A percentile compares a stretch with the other conserved stretches of the same genome.
Conservation (phyloP, 345 rosid genomes). For the Citrus maxima region DNA sequence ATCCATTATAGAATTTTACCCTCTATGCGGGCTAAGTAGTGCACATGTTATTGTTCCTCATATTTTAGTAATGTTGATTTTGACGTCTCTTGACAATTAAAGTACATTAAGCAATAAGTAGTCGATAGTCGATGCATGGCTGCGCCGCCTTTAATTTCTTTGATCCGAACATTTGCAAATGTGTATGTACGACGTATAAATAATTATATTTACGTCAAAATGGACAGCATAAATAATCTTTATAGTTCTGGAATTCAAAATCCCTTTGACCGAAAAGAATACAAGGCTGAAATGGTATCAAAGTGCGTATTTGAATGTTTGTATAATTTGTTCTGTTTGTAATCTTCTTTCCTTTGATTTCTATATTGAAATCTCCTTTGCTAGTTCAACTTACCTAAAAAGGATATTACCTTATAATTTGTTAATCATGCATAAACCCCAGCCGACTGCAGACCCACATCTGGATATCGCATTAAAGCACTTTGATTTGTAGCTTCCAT, state of each 20-base stretch:
- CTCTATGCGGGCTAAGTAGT: not conserved
- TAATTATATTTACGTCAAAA: not conserved
- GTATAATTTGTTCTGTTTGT: not conserved
- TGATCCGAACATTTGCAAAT: not conserved
- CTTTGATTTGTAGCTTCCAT: slow-evolving; percentile 18
- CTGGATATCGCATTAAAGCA: not conserved
- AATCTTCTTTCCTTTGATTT: not conserved
- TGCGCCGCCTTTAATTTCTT: slow-evolving; percentile 3
- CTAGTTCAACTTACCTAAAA: not conserved
- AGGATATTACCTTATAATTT: not conserved
- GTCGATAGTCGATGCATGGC: not conserved
- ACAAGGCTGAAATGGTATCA: not conserved
- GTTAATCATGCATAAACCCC: not conserved
- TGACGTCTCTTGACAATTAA: not conserved
- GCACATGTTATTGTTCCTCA: not conserved
- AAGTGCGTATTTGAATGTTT: not conserved
- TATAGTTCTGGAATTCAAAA: not conserved
- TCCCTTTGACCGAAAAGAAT: not conserved
- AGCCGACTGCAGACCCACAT: not conserved
- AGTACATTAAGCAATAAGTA: not conserved
- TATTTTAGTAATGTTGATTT: not conserved
- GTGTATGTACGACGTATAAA: not conserved
- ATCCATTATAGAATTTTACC: slow-evolving; percentile 10
- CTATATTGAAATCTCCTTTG: not conserved
- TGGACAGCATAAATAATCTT: not conserved